phyloP scores from a whole-genome alignment of 352 stramenopile species.

The Phytophthora pseudosyringae region DNA sequence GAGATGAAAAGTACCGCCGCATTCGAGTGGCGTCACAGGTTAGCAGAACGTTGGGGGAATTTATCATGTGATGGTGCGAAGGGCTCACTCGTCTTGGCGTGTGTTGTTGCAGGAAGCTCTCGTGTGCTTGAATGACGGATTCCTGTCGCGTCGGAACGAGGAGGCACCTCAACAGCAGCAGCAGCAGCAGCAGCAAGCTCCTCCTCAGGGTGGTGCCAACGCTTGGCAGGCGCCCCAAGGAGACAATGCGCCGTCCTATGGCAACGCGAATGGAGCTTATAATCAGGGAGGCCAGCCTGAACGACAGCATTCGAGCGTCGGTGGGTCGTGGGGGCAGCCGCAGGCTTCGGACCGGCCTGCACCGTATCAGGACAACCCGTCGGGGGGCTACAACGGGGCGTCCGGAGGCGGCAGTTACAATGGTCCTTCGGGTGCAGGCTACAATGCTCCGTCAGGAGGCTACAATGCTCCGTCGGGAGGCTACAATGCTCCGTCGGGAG shows the following conservation, averaged over 20 bases:
- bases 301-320: slow-evolving; percentile 36
- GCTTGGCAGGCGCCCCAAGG: slow-evolving; percentile 32
- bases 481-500: slow-evolving; percentile 20
- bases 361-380: slow-evolving; percentile 67
- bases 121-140: slow-evolving; percentile 79
- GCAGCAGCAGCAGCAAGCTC: slow-evolving; percentile 22
- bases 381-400: slow-evolving; percentile 26
- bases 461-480: slow-evolving; percentile 25
- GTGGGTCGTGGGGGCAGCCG: slow-evolving; percentile 61
- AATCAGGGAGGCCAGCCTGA: slow-evolving; percentile 30
- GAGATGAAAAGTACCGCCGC: slow-evolving; percentile 85
- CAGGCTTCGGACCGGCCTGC: slow-evolving; percentile 44
- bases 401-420: slow-evolving; percentile 18
- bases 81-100: slow-evolving; percentile 27
- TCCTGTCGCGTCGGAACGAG: slow-evolving; percentile 59
- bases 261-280: slow-evolving; percentile 25
- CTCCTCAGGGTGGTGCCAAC: slow-evolving; percentile 27
- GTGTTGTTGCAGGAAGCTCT: slow-evolving; percentile 61
- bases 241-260: slow-evolving; percentile 27
- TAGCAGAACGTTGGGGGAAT: neutral
- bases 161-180: slow-evolving; percentile 30
- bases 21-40: slow-evolving; percentile 83
- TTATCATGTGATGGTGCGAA: slow-evolving; percentile 14
- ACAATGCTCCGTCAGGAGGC: slow-evolving; percentile 28
- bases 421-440: slow-evolving; percentile 20